These are phyloP conservation scores for Hypomyces perniciosus DNA, from an alignment of 2,329 filamentous ascomycete species.

Conservation along the genomic window DNA sequence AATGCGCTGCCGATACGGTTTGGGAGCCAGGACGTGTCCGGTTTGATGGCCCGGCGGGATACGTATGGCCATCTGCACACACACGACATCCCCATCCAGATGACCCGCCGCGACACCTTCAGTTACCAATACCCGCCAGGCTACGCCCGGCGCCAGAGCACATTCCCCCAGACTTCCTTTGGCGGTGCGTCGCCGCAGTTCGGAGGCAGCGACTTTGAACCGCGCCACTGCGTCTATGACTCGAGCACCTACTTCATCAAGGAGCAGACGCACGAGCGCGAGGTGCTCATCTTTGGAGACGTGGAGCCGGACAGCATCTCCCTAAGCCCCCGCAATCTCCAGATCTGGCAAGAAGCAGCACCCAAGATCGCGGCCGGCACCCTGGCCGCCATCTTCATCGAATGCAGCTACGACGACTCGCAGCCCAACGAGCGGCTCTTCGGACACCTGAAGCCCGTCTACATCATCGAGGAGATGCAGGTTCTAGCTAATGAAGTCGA, in stretches of 20 bases:
- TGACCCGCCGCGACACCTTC: slow-evolving; percentile 22
- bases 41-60: slow-evolving; percentile 23
- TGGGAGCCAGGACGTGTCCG: slow-evolving; percentile 43
- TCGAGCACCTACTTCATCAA: slow-evolving; percentile 93
- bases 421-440: slow-evolving; percentile 74
- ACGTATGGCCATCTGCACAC: slow-evolving; percentile 19
- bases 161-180: slow-evolving; percentile 28
- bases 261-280: slow-evolving; percentile 60
- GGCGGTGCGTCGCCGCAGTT: slow-evolving; percentile 20
- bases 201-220: slow-evolving; percentile 22
- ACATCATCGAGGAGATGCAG: slow-evolving; percentile 72
- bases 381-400: slow-evolving; percentile 81
- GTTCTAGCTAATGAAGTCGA: slow-evolving; percentile 65
- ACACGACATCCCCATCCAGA: slow-evolving; percentile 36
- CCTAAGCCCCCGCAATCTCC: slow-evolving; percentile 70
- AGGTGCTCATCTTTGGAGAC: slow-evolving; percentile 91
- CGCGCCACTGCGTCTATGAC: slow-evolving; percentile 67
- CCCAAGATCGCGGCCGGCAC: slow-evolving; percentile 70
- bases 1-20: slow-evolving; percentile 44
- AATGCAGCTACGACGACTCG: slow-evolving; percentile 86
- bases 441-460: slow-evolving; percentile 80
- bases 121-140: slow-evolving; percentile 16
- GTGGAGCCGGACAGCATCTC: slow-evolving; percentile 89
- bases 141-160: slow-evolving; percentile 18
- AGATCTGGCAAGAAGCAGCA: slow-evolving; percentile 83